These are phyloP conservation scores for Colletotrichum sp. DNA, from an alignment of 2,329 filamentous ascomycete genomes.

Conservation along the genomic window DNA sequence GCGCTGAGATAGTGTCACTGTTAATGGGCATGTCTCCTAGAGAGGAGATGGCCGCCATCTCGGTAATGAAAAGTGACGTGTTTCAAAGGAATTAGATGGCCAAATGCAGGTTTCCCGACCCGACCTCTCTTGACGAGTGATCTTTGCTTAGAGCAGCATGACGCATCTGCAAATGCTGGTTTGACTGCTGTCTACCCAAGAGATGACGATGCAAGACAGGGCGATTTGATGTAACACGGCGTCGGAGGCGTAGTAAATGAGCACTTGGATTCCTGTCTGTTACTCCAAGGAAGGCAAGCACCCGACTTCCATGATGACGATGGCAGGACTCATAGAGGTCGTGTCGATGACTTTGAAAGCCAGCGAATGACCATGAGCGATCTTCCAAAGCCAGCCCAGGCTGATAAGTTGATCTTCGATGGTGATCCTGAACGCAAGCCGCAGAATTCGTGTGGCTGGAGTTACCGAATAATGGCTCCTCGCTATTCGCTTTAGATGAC, in stretches of 20 bases:
- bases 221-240: neutral
- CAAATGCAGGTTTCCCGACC: neutral
- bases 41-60: neutral
- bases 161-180: neutral
- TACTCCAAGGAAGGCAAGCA: neutral
- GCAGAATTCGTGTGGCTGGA: neutral
- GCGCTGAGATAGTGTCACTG: too few relatives aligned
- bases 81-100: neutral
- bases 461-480: neutral
- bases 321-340: neutral
- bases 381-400: neutral
- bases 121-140: neutral
- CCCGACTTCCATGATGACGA: neutral
- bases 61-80: neutral
- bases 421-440: neutral
- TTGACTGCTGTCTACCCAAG: neutral
- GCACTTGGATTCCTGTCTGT: neutral
- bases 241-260: neutral
- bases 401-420: neutral
- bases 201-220: neutral
- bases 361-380: neutral
- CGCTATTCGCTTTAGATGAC: conserved; percentile 16
- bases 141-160: neutral
- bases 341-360: neutral
- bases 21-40: neutral